phyloP scores from a whole-genome alignment of 1,284 basidiomycete species.

The Apiotrichum domesticum region DNA sequence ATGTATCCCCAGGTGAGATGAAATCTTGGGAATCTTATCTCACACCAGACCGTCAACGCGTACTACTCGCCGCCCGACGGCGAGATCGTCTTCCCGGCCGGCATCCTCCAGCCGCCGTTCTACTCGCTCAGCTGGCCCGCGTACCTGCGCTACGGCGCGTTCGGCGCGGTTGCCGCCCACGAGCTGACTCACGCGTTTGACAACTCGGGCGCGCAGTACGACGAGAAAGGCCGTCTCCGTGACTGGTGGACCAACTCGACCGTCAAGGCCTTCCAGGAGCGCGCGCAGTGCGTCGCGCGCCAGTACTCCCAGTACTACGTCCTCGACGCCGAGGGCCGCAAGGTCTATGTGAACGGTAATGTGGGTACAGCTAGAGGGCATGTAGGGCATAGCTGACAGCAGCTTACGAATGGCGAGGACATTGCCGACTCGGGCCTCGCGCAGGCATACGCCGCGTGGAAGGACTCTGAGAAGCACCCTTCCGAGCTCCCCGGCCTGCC shows the following conservation, averaged over 20 bases:
- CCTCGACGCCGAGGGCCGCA: constrained; percentile 74
- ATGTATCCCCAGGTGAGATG: constrained; percentile 36
- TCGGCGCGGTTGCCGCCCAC: constrained; percentile 82
- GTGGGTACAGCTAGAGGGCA: constrained; percentile 32
- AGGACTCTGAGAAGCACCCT: constrained; percentile 46
- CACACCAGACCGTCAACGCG: constrained; percentile 39
- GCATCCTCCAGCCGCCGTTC: constrained; percentile 88
- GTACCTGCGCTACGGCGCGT: constrained; percentile 87
- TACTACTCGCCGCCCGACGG: constrained; percentile 41
- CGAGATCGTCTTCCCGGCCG: constrained; percentile 94
- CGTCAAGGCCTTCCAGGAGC: constrained; percentile 71
- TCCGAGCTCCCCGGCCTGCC: constrained; percentile 67
- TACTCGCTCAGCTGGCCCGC: constrained; percentile 73
- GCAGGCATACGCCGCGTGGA: constrained; percentile 83
- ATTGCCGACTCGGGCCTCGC: constrained; percentile 82
- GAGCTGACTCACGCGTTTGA: constrained; percentile 91
- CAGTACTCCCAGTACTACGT: constrained; percentile 83
- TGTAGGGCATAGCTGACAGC: neutral
- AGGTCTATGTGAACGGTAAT: constrained; percentile 77
- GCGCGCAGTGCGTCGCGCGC: constrained; percentile 78
- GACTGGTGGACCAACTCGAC: constrained; percentile 76
- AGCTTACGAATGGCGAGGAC: constrained; percentile 73
- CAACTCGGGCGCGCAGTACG: constrained; percentile 64
- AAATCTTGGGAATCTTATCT: neutral
- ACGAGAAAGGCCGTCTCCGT: constrained; percentile 53